Conservation (phyloP, 2,329 filamentous ascomycete species). For the Penicillium sp. region DNA sequence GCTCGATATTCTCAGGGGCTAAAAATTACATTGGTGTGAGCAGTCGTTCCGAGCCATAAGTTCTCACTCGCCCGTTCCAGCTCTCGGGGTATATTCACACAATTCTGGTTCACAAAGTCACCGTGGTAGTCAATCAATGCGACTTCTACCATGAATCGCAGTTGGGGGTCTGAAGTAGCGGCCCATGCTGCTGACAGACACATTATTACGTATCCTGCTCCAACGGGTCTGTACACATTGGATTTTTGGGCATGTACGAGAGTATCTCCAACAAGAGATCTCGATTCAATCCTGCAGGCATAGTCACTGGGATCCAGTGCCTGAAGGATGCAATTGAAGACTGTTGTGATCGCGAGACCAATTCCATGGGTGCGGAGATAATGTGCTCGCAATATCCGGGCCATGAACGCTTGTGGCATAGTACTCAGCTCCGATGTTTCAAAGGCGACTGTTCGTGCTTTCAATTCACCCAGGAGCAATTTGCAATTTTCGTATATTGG, state of each 20-base stretch:
- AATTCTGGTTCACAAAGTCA: constrained; percentile 22
- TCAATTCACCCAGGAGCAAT: constrained; percentile 15
- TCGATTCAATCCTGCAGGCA: constrained; percentile 19
- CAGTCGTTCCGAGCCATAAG: constrained; percentile 12
- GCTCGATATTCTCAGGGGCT: background rate
- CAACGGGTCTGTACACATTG: constrained; percentile 33
- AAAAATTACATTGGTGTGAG: background rate
- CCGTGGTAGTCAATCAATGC: constrained; percentile 26
- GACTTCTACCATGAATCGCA: constrained; percentile 19
- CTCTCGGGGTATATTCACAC: background rate
- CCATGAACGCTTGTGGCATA: constrained; percentile 1
- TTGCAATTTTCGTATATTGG: constrained; percentile 27
- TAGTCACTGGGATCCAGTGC: constrained; percentile 28
- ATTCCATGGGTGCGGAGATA: constrained; percentile 37
- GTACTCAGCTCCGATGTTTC: constrained; percentile 9
- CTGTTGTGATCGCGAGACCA: constrained; percentile 30
- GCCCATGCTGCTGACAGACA: constrained; percentile 30
- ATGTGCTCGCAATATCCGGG: constrained; percentile 28
- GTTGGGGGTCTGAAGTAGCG: constrained; percentile 20
- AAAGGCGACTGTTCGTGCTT: constrained; percentile 14
- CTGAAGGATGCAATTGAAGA: constrained; percentile 36
- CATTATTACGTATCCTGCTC: constrained; percentile 32
- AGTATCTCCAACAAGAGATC: constrained; percentile 27
- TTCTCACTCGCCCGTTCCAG: constrained; percentile 10
- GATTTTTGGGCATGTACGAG: constrained; percentile 30